Evolutionary conservation across 306 rosid species (phyloP).

Genomic region (Acacia confusa): DNA sequence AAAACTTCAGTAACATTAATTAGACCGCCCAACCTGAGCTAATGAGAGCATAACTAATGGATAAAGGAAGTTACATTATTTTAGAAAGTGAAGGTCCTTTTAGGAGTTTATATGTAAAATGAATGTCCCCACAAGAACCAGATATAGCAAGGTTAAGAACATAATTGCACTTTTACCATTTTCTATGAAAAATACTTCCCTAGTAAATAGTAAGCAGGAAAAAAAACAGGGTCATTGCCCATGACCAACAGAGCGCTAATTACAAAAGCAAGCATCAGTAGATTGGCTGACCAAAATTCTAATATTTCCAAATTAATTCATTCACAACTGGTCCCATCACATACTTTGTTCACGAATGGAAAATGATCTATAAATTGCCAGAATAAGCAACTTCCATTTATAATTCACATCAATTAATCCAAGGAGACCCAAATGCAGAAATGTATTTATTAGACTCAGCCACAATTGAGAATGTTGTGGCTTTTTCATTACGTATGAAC

Average conservation of each 20-base stretch:
- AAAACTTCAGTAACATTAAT: neutral
- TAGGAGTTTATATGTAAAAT: neutral
- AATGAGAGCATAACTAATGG: neutral
- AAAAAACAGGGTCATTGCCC: neutral
- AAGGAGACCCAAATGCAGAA: neutral
- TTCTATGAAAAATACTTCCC: neutral
- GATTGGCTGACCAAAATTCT: neutral
- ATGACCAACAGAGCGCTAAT: neutral
- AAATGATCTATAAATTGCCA: neutral
- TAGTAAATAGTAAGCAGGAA: neutral
- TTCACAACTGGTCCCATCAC: neutral
- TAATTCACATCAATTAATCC: neutral
- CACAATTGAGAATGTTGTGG: neutral
- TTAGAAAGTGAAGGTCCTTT: neutral
- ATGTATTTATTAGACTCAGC: neutral
- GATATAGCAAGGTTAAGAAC: neutral
- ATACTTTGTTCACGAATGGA: neutral
- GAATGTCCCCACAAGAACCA: neutral
- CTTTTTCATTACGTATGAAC: neutral
- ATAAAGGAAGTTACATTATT: neutral
- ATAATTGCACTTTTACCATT: neutral
- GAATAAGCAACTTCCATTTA: conserved; percentile 2
- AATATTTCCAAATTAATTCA: neutral
- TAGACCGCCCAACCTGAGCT: neutral
- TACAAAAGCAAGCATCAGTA: neutral